Percentiles rank a stretch among this genome's conserved stretches.
phyloP scores from a whole-genome alignment of 208 protist species.

The Willaertia magna region DNA sequence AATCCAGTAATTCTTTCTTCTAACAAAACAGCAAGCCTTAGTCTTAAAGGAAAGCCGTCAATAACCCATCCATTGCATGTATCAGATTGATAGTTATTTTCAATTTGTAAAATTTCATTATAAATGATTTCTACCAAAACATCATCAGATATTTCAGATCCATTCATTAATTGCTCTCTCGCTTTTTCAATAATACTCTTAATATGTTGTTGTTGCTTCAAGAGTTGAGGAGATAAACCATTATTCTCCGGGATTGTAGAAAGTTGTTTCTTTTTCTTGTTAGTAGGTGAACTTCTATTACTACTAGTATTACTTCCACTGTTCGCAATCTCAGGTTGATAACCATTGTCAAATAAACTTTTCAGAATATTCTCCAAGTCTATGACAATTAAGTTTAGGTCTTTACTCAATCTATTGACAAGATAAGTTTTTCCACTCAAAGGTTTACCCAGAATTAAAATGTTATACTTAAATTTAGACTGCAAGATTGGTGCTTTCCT shows the following conservation, averaged over 20 bases:
- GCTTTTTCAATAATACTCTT: background rate
- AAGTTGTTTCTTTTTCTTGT: too few relatives aligned
- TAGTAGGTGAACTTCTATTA: too few relatives aligned
- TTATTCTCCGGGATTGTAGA: too few relatives aligned
- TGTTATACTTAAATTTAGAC: background rate
- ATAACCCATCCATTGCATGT: background rate
- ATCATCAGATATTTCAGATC: background rate
- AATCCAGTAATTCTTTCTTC: background rate
- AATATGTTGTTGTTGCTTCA: too few relatives aligned
- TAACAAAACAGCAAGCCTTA: background rate
- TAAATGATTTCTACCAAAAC: background rate
- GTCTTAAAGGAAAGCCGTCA: background rate
- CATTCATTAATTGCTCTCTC: background rate
- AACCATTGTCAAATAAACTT: background rate
- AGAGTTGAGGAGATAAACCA: too few relatives aligned
- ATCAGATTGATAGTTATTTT: background rate
- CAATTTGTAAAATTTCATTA: background rate
- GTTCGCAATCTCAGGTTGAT: background rate
- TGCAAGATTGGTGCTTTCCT: background rate
- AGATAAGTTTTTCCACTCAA: background rate
- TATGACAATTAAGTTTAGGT: background rate
- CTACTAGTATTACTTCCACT: too few relatives aligned
- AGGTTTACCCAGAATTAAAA: background rate
- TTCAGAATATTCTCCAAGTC: background rate
- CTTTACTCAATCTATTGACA: background rate